phyloP scores from a whole-genome alignment of 108 stramenopile species.

The Nitzschia putrida region DNA sequence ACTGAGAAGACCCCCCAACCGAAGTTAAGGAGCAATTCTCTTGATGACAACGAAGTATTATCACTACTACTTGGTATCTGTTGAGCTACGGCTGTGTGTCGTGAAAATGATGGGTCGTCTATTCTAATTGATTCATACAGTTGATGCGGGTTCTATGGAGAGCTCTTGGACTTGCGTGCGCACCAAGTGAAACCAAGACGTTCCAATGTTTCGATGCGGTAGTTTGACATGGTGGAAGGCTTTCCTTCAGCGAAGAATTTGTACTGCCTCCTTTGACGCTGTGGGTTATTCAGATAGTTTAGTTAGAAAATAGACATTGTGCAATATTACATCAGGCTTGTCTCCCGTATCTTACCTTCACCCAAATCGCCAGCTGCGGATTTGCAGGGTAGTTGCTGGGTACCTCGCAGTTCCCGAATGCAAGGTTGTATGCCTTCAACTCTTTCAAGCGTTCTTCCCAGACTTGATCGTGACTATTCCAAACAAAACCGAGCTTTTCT shows the following conservation, averaged over 20 bases:
- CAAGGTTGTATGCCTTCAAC: conserved; percentile 23
- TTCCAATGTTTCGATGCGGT: conserved; percentile 41
- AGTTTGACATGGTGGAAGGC: conserved; percentile 45
- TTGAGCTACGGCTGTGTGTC: too few relatives aligned
- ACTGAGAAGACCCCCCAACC: too few relatives aligned
- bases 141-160: not conserved
- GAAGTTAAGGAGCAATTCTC: too few relatives aligned
- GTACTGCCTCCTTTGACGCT: conserved; percentile 44
- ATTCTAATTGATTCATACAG: too few relatives aligned
- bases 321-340: not conserved
- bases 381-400: conserved; percentile 35
- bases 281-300: not conserved
- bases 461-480: conserved; percentile 45
- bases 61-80: too few relatives aligned
- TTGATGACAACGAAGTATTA: too few relatives aligned
- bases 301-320: too few relatives aligned
- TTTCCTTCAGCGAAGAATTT: conserved; percentile 45
- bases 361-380: conserved; percentile 41
- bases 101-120: too few relatives aligned
- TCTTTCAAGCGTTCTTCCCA: conserved; percentile 41
- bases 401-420: conserved; percentile 35
- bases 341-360: conserved; percentile 24
- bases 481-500: conserved; percentile 54
- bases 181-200: conserved; percentile 54
- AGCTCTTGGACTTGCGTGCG: conserved; percentile 12